phyloP scores from a whole-genome alignment of 2,329 filamentous ascomycete genomes.

The Aspergillus fischeri region DNA sequence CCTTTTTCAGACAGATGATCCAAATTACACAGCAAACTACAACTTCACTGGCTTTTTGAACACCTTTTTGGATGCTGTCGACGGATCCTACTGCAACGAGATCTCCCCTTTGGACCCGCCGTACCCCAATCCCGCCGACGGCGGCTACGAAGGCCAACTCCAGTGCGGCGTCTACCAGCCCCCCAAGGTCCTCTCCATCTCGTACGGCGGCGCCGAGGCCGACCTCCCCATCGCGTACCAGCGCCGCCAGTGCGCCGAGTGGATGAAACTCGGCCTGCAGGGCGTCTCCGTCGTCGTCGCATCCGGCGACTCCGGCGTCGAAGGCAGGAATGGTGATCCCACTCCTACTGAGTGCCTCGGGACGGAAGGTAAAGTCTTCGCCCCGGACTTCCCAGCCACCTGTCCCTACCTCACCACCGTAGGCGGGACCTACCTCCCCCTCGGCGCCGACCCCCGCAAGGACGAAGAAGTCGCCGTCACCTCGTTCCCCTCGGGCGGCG shows the following conservation, averaged over 20 bases:
- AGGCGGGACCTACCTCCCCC: conserved; percentile 37
- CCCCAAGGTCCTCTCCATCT: conserved; percentile 34
- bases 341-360: conserved; percentile 33
- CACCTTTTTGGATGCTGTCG: conserved; percentile 48
- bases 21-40: conserved; percentile 36
- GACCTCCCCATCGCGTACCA: conserved; percentile 34
- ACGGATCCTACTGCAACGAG: conserved; percentile 48
- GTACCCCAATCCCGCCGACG: conserved; percentile 38
- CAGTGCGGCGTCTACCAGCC: conserved; percentile 43
- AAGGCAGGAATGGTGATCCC: conserved; percentile 25
- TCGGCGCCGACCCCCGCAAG: conserved; percentile 21
- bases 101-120: conserved; percentile 39
- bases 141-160: conserved; percentile 40
- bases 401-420: conserved; percentile 35
- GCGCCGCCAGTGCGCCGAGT: conserved; percentile 40
- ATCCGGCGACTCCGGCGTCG: conserved; percentile 46
- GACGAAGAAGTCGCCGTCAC: conserved; percentile 35
- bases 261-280: conserved; percentile 49
- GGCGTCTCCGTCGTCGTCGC: conserved; percentile 46
- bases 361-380: conserved; percentile 30
- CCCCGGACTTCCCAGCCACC: conserved; percentile 35
- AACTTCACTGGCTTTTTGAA: conserved; percentile 40
- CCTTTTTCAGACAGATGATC: conserved; percentile 47
- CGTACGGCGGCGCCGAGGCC: conserved; percentile 32
- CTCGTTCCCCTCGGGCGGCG: conserved; percentile 39